A percentile compares a stretch with the other conserved stretches of the same genome.
Evolutionary conservation across 805 yeast species (phyloP).

Genomic region (Ogataea corticis): DNA sequence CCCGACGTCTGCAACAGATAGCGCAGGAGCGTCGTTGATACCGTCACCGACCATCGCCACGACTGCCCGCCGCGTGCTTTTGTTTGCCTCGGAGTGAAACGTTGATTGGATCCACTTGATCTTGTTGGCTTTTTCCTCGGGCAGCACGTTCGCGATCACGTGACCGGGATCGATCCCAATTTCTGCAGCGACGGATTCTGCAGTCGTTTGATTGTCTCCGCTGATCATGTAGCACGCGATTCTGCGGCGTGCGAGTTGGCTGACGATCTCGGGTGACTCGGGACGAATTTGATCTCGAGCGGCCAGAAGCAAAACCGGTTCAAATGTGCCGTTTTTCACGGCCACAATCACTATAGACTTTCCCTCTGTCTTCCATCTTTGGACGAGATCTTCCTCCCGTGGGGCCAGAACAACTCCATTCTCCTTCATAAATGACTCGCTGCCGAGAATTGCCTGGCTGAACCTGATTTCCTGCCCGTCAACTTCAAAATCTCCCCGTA

Average conservation of each 20-base stretch:
- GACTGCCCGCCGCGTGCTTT: slow-evolving; percentile 28
- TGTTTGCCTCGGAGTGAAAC: slow-evolving; percentile 26
- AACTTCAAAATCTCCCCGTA: slow-evolving; percentile 44
- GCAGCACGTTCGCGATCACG: slow-evolving; percentile 70
- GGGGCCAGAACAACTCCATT: slow-evolving; percentile 40
- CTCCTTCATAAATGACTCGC: slow-evolving; percentile 57
- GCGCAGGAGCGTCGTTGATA: slow-evolving; percentile 80
- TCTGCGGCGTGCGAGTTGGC: slow-evolving; percentile 38
- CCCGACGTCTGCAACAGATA: slow-evolving; percentile 75
- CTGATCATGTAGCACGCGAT: slow-evolving; percentile 74
- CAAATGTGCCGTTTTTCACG: slow-evolving; percentile 33
- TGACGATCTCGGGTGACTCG: slow-evolving; percentile 56
- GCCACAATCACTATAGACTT: slow-evolving; percentile 65
- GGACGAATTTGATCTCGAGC: slow-evolving; percentile 61
- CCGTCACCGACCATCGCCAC: slow-evolving; percentile 88
- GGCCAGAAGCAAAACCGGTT: slow-evolving; percentile 50
- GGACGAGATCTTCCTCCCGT: slow-evolving; percentile 37
- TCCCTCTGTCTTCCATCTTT: slow-evolving; percentile 60
- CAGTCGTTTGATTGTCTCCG: slow-evolving; percentile 71
- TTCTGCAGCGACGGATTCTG: slow-evolving; percentile 63
- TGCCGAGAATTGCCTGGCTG: slow-evolving; percentile 51
- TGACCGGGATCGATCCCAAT: slow-evolving; percentile 53
- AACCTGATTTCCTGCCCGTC: slow-evolving; percentile 25
- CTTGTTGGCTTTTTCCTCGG: slow-evolving; percentile 67
- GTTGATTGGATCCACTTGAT: slow-evolving; percentile 55